phyloP scores from a whole-genome alignment of 495 filamentous ascomycete genomes.

The Neurospora tetraspora region DNA sequence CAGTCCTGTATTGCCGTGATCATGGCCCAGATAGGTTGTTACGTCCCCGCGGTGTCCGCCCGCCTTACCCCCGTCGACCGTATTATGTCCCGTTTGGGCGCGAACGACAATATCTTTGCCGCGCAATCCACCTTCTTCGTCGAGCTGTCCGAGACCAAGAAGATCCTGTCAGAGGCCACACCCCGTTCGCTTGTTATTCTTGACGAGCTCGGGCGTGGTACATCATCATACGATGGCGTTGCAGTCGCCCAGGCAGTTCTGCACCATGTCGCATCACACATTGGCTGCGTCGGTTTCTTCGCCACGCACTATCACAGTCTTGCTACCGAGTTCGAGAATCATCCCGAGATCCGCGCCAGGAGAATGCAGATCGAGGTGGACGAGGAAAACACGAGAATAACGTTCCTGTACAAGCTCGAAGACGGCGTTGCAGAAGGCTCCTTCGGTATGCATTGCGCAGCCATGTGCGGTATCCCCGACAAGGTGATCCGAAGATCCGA shows the following conservation, averaged over 20 bases:
- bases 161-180: slow-evolving; percentile 93
- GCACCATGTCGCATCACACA: slow-evolving; percentile 86
- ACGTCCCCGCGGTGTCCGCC: slow-evolving; percentile 76
- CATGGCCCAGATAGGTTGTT: slow-evolving; percentile 96
- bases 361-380: slow-evolving; percentile 95
- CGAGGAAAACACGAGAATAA: slow-evolving; percentile 68
- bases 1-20: slow-evolving; percentile 85
- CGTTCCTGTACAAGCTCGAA: slow-evolving; percentile 93
- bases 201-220: slow-evolving; percentile 93
- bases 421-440: slow-evolving; percentile 92
- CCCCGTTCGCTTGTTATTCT: slow-evolving; percentile 93
- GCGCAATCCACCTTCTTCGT: slow-evolving; percentile 98
- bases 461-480: slow-evolving; percentile 88
- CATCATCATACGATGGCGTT: slow-evolving; percentile 88
- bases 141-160: slow-evolving; percentile 94
- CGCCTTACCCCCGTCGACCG: slow-evolving; percentile 87
- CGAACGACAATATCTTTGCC: slow-evolving; percentile 98
- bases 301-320: slow-evolving; percentile 96
- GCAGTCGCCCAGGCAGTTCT: slow-evolving; percentile 94
- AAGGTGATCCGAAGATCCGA: slow-evolving; percentile 82
- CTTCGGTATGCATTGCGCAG: slow-evolving; percentile 98
- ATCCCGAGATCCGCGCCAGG: slow-evolving; percentile 77
- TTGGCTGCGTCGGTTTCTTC: slow-evolving; percentile 93
- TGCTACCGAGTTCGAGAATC: slow-evolving; percentile 75
- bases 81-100: slow-evolving; percentile 97